Evolutionary conservation across 2,329 filamentous ascomycete genomes (phyloP).

Genomic region (Cordyceps tenuipes): DNA sequence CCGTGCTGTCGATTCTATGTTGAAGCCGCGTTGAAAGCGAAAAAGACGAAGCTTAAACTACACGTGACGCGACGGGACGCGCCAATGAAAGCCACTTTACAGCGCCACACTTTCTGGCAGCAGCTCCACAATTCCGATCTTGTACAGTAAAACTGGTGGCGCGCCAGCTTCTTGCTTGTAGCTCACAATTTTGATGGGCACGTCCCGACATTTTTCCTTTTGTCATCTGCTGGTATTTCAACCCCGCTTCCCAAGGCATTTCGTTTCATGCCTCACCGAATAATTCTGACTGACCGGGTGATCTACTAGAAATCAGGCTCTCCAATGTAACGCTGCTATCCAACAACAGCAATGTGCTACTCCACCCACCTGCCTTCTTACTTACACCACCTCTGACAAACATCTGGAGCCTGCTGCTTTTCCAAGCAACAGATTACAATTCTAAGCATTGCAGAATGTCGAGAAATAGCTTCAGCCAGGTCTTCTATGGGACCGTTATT

Average conservation of each 20-base stretch:
- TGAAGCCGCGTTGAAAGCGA: neutral
- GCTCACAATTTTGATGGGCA: neutral
- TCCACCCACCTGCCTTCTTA: neutral
- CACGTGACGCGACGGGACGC: neutral
- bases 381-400: neutral
- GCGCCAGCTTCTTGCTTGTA: too few species aligned
- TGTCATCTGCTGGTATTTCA: neutral
- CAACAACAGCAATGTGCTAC: neutral
- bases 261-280: neutral
- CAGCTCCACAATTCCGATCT: neutral
- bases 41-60: neutral
- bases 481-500: slow-evolving; percentile 16
- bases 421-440: neutral
- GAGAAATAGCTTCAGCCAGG: neutral
- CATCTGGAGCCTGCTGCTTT: neutral
- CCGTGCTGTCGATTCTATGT: neutral
- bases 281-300: neutral
- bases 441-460: neutral
- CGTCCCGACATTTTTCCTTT: neutral
- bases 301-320: neutral
- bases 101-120: neutral
- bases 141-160: neutral
- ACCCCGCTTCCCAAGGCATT: neutral
- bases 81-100: neutral
- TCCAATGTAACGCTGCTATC: neutral